Conservation (phyloP, 257 asterid species). For the Knoxia roxburghii region DNA sequence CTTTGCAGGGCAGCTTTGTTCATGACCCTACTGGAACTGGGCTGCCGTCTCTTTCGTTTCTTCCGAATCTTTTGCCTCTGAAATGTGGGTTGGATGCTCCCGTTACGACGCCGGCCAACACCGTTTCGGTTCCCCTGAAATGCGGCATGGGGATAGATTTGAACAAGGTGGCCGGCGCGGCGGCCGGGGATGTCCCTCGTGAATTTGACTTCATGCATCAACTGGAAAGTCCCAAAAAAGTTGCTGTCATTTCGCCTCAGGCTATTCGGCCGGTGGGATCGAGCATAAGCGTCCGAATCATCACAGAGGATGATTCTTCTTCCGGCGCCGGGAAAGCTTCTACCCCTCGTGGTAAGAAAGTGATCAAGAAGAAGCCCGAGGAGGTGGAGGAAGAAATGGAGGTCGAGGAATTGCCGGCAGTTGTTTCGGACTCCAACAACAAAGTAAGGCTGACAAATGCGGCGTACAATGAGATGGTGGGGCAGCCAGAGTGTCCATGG, state of each 20-base stretch:
- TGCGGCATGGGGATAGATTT: conserved; percentile 36
- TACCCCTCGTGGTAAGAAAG: background rate
- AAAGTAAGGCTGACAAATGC: conserved; percentile 68
- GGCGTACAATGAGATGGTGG: conserved; percentile 81
- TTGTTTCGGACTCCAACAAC: conserved; percentile 62
- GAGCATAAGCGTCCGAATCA: conserved; percentile 31
- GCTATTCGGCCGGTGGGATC: conserved; percentile 77
- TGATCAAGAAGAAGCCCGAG: conserved; percentile 26
- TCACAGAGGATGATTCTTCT: conserved; percentile 16
- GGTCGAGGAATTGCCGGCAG: conserved; percentile 52
- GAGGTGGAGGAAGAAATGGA: conserved; percentile 73
- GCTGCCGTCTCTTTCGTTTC: conserved; percentile 24
- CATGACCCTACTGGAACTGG: conserved; percentile 27
- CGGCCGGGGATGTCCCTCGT: conserved; percentile 30
- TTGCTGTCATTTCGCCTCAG: conserved; percentile 47
- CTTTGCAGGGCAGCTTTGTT: conserved; percentile 37
- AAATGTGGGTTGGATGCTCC: conserved; percentile 52
- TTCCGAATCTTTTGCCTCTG: conserved; percentile 36
- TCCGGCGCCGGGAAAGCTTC: no score
- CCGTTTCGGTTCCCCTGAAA: conserved; percentile 37
- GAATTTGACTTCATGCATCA: conserved; percentile 50
- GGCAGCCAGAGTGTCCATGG: conserved; percentile 96
- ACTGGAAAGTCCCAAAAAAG: conserved; percentile 29
- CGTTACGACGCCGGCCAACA: conserved; percentile 37
- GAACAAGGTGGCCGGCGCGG: conserved; percentile 25